Evolutionary conservation across 1,284 basidiomycete genomes (phyloP).

Genomic region (Inonotus hispidus): DNA sequence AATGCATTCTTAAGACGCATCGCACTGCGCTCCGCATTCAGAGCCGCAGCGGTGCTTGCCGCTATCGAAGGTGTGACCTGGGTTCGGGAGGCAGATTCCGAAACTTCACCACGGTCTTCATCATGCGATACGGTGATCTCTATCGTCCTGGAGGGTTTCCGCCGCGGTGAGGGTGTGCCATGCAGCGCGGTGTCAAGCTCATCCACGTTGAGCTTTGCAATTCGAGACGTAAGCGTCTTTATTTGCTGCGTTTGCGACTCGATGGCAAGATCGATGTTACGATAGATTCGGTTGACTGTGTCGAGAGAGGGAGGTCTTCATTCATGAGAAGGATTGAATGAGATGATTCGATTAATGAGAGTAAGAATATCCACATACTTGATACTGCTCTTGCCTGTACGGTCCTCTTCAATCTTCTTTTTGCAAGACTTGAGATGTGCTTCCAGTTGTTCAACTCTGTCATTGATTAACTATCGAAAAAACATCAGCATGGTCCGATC

Average conservation of each 20-base stretch:
- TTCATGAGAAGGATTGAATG: not conserved
- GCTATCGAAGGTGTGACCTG: slow-evolving; percentile 60
- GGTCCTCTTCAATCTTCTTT: slow-evolving; percentile 59
- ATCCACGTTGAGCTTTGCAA: slow-evolving; percentile 48
- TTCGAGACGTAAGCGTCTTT: slow-evolving; percentile 46
- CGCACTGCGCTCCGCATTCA: slow-evolving; percentile 72
- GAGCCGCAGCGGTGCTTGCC: slow-evolving; percentile 65
- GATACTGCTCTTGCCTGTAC: slow-evolving; percentile 56
- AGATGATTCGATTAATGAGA: not conserved
- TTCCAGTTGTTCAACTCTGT: slow-evolving; percentile 74
- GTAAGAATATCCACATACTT: slow-evolving; percentile 42
- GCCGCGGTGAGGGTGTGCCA: not conserved
- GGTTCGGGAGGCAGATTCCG: slow-evolving; percentile 27
- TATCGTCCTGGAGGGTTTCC: not conserved
- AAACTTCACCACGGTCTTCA: slow-evolving; percentile 23
- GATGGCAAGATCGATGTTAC: slow-evolving; percentile 73
- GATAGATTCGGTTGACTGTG: slow-evolving; percentile 76
- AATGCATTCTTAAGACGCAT: slow-evolving; percentile 64
- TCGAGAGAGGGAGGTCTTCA: slow-evolving; percentile 75
- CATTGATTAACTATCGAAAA: slow-evolving; percentile 49
- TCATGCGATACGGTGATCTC: not conserved
- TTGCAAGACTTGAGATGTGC: slow-evolving; percentile 66
- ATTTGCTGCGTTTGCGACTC: slow-evolving; percentile 60
- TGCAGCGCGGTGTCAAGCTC: slow-evolving; percentile 18
- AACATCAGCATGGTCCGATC: slow-evolving; percentile 12